Percentiles rank a stretch among this genome's conserved stretches.
Conservation (phyloP, 2,329 filamentous ascomycete species). For the Penicillium sp. region DNA sequence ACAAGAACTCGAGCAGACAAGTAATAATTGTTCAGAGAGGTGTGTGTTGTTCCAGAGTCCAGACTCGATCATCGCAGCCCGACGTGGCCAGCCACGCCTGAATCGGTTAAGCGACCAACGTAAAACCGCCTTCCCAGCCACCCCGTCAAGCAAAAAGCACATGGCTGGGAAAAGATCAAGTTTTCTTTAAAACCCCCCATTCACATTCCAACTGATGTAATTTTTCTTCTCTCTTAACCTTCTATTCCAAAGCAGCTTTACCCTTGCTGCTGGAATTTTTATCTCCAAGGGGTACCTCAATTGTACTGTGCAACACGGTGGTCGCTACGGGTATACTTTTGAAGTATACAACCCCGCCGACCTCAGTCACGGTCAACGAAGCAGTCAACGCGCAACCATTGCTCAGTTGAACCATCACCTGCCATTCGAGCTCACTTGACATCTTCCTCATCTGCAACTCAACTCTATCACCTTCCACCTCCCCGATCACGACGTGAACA, state of each 20-base stretch:
- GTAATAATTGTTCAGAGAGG: no score
- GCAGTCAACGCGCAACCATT: neutral
- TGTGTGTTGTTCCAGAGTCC: neutral
- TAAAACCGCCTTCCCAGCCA: conserved; percentile 18
- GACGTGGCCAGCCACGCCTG: neutral
- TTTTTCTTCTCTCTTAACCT: conserved; percentile 3
- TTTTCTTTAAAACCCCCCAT: conserved; percentile 16
- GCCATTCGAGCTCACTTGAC: neutral
- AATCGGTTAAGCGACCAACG: conserved; percentile 2
- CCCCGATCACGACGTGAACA: neutral
- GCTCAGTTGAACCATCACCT: neutral
- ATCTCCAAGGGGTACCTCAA: neutral
- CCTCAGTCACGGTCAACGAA: neutral
- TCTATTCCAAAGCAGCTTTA: neutral
- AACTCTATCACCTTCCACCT: neutral
- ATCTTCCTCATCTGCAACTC: neutral
- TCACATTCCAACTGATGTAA: conserved; percentile 14
- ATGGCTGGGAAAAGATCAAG: conserved; percentile 26
- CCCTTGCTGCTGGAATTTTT: conserved; percentile 4
- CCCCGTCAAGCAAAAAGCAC: conserved; percentile 14
- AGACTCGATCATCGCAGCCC: neutral
- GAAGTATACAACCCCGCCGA: neutral
- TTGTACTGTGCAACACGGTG: neutral
- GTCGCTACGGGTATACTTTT: neutral
- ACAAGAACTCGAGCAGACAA: neutral